Conservation (phyloP, 169 alveolate genomes). For the Plasmodium relictum region DNA sequence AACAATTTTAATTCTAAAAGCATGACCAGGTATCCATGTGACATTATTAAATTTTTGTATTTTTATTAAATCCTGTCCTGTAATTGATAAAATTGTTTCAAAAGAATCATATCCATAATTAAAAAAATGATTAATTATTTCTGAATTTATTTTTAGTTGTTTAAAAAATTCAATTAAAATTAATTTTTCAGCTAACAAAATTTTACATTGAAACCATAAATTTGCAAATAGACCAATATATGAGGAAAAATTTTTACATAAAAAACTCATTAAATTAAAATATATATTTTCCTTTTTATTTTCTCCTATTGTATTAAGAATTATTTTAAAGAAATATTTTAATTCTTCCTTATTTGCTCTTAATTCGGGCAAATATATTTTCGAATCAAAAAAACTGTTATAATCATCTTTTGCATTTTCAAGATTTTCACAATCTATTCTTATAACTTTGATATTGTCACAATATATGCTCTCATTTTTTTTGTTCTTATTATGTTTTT, state of each 20-base stretch:
- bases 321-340: constrained; percentile 27
- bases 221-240: constrained; percentile 66
- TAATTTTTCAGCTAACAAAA: constrained; percentile 56
- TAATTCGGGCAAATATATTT: constrained; percentile 31
- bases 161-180: constrained; percentile 48
- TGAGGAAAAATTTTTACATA: constrained; percentile 46
- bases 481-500: not conserved
- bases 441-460: not conserved
- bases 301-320: constrained; percentile 9
- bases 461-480: not conserved
- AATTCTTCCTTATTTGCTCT: constrained; percentile 38
- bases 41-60: constrained; percentile 54
- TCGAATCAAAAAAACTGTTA: constrained; percentile 28
- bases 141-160: constrained; percentile 52
- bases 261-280: constrained; percentile 21
- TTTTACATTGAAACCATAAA: constrained; percentile 61
- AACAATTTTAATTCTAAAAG: constrained; percentile 28
- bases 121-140: constrained; percentile 66
- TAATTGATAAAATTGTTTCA: constrained; percentile 56
- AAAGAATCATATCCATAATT: constrained; percentile 52
- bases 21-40: constrained; percentile 60
- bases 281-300: constrained; percentile 31
- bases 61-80: constrained; percentile 38
- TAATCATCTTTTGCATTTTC: constrained; percentile 8
- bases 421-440: not conserved